These are phyloP conservation scores for Penicillium atrosanguineum DNA, from an alignment of 495 filamentous ascomycete species.

Conservation along the genomic window DNA sequence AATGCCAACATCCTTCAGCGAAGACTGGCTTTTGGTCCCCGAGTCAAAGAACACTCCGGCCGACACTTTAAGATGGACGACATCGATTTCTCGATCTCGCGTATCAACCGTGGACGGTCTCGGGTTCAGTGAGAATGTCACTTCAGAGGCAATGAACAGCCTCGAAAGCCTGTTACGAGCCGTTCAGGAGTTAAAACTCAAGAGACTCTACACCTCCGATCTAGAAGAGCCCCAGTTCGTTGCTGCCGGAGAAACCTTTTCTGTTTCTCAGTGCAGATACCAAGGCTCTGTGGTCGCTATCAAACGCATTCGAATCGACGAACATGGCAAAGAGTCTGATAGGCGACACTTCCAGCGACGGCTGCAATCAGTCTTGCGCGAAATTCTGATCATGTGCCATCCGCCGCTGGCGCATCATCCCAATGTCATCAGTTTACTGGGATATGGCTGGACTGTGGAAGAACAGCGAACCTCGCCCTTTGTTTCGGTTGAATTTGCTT, in stretches of 20 bases:
- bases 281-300: conserved; percentile 27
- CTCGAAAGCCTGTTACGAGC: conserved; percentile 27
- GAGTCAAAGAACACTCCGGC: not conserved
- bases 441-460: conserved; percentile 32
- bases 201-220: conserved; percentile 18
- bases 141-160: conserved; percentile 15
- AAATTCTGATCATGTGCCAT: conserved; percentile 36
- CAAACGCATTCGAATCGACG: conserved; percentile 26
- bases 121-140: conserved; percentile 16
- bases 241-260: conserved; percentile 33
- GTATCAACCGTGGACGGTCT: conserved; percentile 27
- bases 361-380: conserved; percentile 26
- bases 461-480: conserved; percentile 22
- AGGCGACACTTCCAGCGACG: conserved; percentile 20
- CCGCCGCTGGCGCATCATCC: conserved; percentile 23
- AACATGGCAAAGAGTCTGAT: conserved; percentile 6
- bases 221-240: conserved; percentile 24
- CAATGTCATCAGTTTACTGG: conserved; percentile 30
- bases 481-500: conserved; percentile 29
- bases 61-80: conserved; percentile 8
- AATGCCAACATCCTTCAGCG: not conserved
- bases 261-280: conserved; percentile 27
- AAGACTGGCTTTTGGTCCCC: conserved; percentile 5
- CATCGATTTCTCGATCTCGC: conserved; percentile 17
- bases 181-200: conserved; percentile 27